phyloP scores from a whole-genome alignment of 441 rosid genomes.

The Syzygium syzygioides region DNA sequence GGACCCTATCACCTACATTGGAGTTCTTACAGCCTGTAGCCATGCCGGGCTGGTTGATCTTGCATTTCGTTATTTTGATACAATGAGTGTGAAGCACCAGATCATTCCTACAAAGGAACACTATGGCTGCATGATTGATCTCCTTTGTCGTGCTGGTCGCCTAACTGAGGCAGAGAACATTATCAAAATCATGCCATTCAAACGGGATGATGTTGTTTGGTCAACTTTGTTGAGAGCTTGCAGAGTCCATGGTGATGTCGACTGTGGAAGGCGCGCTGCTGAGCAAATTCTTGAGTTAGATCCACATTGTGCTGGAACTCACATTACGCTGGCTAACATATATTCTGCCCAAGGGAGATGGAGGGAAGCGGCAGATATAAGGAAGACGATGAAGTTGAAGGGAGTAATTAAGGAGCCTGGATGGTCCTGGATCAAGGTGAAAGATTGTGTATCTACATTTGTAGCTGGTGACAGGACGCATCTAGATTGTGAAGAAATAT shows the following conservation, averaged over 20 bases:
- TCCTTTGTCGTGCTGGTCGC: constrained; percentile 72
- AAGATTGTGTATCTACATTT: constrained; percentile 45
- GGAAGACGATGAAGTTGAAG: constrained; percentile 63
- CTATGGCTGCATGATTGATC: constrained; percentile 89
- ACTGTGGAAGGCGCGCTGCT: constrained; percentile 59
- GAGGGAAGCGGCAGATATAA: constrained; percentile 68
- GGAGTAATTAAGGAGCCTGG: constrained; percentile 84
- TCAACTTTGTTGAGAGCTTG: constrained; percentile 74
- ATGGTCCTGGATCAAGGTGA: constrained; percentile 66
- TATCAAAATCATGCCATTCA: constrained; percentile 65
- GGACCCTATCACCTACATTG: constrained; percentile 68
- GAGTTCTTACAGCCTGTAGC: constrained; percentile 75
- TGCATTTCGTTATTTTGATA: constrained; percentile 68
- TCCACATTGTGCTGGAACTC: constrained; percentile 71
- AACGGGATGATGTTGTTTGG: constrained; percentile 80
- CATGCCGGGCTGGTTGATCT: constrained; percentile 77
- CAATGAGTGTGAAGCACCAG: constrained; percentile 43
- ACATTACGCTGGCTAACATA: constrained; percentile 72
- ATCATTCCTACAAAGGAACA: constrained; percentile 71
- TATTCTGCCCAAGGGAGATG: constrained; percentile 66
- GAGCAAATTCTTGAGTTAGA: constrained; percentile 58
- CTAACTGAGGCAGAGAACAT: constrained; percentile 69
- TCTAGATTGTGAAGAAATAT: constrained; percentile 45
- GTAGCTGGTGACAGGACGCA: constrained; percentile 57
- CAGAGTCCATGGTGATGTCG: constrained; percentile 50